Conservation (phyloP, 441 rosid genomes). For the Francoa sonchifolia region DNA sequence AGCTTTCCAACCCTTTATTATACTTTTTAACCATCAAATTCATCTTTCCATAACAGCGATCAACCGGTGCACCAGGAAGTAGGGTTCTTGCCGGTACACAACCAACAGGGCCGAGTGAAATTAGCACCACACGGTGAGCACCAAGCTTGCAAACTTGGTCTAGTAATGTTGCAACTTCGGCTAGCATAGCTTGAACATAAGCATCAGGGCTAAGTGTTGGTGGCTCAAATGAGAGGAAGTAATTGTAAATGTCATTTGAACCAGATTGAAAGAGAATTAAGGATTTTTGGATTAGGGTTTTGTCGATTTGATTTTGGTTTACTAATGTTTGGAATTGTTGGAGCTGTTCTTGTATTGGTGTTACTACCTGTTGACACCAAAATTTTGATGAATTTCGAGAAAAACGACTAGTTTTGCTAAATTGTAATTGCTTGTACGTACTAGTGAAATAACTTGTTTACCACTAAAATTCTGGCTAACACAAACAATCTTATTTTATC, state of each 20-base stretch:
- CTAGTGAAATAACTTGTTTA: too few species aligned
- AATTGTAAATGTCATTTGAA: conserved; percentile 48
- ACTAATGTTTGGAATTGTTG: conserved; percentile 34
- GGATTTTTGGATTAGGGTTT: conserved; percentile 17
- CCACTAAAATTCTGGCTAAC: too few species aligned
- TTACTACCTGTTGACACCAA: conserved; percentile 25
- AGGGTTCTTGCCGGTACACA: conserved; percentile 45
- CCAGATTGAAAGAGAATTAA: conserved; percentile 46
- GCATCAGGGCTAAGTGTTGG: conserved; percentile 26
- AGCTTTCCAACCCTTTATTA: conserved; percentile 28
- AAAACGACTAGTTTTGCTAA: not conserved
- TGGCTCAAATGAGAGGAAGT: conserved; percentile 23
- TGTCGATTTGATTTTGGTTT: conserved; percentile 22
- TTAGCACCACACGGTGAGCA: conserved; percentile 29
- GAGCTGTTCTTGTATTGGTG: conserved; percentile 40
- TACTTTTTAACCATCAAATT: conserved; percentile 43
- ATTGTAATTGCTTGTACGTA: not conserved
- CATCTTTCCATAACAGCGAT: conserved; percentile 36
- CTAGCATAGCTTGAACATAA: conserved; percentile 31
- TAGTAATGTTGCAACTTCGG: conserved; percentile 17
- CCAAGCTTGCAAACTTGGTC: conserved; percentile 29
- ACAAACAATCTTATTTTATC: too few species aligned
- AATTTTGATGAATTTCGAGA: not conserved
- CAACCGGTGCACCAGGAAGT: conserved; percentile 27
- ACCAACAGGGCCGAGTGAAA: conserved; percentile 38